phyloP scores from a whole-genome alignment of 2,329 filamentous ascomycete species.

The Lachnellula occidentalis region DNA sequence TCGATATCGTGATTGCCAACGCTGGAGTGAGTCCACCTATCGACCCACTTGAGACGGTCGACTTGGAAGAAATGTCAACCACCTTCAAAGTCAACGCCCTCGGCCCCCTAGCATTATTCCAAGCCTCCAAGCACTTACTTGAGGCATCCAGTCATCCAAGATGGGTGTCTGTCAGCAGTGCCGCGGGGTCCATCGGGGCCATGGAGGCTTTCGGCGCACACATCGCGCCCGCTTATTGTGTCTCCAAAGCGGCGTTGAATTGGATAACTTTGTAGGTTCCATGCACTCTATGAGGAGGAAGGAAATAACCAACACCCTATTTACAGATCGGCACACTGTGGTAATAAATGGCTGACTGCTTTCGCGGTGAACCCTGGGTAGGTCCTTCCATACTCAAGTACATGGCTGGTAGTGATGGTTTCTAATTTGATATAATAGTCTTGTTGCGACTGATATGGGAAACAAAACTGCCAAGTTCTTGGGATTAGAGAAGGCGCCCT shows the following conservation, averaged over 20 bases:
- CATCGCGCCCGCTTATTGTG: neutral
- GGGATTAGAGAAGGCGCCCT: neutral
- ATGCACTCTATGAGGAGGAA: neutral
- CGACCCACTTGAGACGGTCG: neutral
- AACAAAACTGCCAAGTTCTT: neutral
- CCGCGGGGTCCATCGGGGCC: neutral
- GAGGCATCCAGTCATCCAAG: neutral
- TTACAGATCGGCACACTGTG: neutral
- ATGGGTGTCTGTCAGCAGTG: neutral
- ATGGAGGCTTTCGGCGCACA: neutral
- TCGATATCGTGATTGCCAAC: conserved; percentile 36
- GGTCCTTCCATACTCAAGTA: neutral
- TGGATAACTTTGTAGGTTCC: neutral
- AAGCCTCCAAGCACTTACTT: neutral
- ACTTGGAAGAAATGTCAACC: neutral
- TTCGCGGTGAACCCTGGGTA: neutral
- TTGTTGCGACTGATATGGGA: conserved; percentile 1
- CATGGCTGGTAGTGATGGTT: neutral
- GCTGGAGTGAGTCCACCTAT: conserved; percentile 25
- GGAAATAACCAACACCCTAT: neutral
- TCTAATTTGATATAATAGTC: neutral
- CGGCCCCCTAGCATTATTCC: neutral
- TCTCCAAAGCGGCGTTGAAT: neutral
- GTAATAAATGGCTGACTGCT: neutral
- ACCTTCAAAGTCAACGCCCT: conserved; percentile 1